Evolutionary conservation across 208 protist species (phyloP), one percentile per base, ranked within the genome.

Genomic region (Trypanosoma avium): DNA sequence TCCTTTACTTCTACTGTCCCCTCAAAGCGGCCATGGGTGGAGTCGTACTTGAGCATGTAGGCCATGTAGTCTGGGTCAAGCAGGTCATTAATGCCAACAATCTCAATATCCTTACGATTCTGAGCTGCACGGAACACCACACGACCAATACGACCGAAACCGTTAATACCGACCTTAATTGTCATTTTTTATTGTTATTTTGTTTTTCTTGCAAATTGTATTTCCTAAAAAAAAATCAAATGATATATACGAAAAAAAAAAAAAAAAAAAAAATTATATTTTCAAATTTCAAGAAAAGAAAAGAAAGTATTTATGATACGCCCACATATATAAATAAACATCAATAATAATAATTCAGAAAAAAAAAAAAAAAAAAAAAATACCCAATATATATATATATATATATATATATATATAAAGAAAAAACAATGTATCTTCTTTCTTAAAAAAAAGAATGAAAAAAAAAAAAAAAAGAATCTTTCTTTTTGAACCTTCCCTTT

Each of bases 61-160:
- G 61, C 86, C 95, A 99, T 98, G 80, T 98, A 98, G 0, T 98
- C 89, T 21, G 89, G 69, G 66, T 82, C 71, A 52, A 98, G 88
- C 76, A 98, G 93, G 64, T 98, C 97, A 77, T 99, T 98, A 70
- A 99, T 90, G 43, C 80, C 86, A 38, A 98, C 94, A 56, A 97
- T 73, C 64, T 94, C 62, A 52, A 94, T 70, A 27, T 92, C 70
- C 10, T 64, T 71, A 58, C 82, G 88, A 17, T 68, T 47, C 40
- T 83, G 57, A 3, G 84, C 77, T 42, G 93, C 90, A 62, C 96
- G 83, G 60, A 96, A 75, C 12, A 98, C 97, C 6, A 98, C 49
- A 56, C 97, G 82, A 54, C 97, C 97, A 67, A 99, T 98, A 66
- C 97, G 82, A 62, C 97, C 97, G 66, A 99, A 99, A 58, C 97